phyloP scores from a whole-genome alignment of 2,329 filamentous ascomycete species.

The Aspergillus fumigatiaffinis region DNA sequence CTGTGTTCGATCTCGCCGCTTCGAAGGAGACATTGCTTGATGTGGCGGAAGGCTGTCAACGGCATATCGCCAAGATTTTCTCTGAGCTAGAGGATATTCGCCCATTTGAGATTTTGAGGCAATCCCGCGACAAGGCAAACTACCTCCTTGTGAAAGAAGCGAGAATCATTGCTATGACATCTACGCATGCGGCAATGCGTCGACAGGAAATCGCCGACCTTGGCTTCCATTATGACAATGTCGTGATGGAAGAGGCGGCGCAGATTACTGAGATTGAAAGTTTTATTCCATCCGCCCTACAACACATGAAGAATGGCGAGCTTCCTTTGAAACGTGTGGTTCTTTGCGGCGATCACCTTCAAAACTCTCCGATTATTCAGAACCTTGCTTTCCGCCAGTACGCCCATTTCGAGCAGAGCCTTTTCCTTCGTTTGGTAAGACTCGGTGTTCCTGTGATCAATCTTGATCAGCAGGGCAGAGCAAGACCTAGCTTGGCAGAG shows the following conservation, averaged over 20 bases:
- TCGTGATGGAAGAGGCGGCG: slow-evolving; percentile 97
- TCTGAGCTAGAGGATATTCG: slow-evolving; percentile 86
- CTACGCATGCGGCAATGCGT: slow-evolving; percentile 93
- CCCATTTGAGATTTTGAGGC: slow-evolving; percentile 89
- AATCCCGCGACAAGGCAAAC: slow-evolving; percentile 88
- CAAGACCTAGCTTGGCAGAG: slow-evolving; percentile 77
- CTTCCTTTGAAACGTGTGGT: slow-evolving; percentile 81
- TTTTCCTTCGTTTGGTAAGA: slow-evolving; percentile 87
- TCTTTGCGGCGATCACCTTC: slow-evolving; percentile 89
- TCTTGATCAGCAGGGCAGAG: slow-evolving; percentile 90
- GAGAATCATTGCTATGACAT: slow-evolving; percentile 98
- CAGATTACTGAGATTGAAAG: slow-evolving; percentile 98
- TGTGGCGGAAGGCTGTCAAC: slow-evolving; percentile 77
- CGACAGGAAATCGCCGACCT: slow-evolving; percentile 82
- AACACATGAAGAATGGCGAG: slow-evolving; percentile 70
- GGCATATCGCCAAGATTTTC: slow-evolving; percentile 86
- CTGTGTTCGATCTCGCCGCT: slow-evolving; percentile 67
- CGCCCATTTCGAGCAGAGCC: slow-evolving; percentile 90
- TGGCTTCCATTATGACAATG: slow-evolving; percentile 97
- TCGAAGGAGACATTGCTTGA: slow-evolving; percentile 68
- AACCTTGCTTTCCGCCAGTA: slow-evolving; percentile 92
- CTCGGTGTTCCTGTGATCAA: slow-evolving; percentile 87
- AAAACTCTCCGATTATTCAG: slow-evolving; percentile 94
- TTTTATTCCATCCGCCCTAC: slow-evolving; percentile 91
- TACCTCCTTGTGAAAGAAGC: slow-evolving; percentile 94